Conservation (phyloP, 1,284 basidiomycete species). For the Afroboletus lepidellus region DNA sequence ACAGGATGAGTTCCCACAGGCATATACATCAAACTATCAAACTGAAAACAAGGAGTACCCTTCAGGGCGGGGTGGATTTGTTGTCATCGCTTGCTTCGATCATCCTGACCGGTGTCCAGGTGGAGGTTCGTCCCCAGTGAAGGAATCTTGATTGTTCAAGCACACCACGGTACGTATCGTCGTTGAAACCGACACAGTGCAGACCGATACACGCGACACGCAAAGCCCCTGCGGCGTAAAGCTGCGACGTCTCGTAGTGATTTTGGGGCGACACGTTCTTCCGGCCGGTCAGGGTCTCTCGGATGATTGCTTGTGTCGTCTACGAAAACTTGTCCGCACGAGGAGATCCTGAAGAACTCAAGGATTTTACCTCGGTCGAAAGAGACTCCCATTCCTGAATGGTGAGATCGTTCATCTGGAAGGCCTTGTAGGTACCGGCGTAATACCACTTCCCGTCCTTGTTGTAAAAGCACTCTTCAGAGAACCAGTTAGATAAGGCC, state of each 20-base stretch:
- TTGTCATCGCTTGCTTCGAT: constrained; percentile 15
- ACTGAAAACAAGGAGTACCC: background rate
- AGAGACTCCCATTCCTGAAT: constrained; percentile 66
- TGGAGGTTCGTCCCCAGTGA: constrained; percentile 39
- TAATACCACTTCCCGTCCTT: constrained; percentile 79
- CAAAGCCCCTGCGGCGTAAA: constrained; percentile 69
- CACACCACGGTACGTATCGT: constrained; percentile 55
- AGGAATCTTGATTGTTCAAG: constrained; percentile 54
- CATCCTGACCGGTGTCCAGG: constrained; percentile 15
- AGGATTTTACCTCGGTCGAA: constrained; percentile 51
- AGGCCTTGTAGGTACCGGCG: constrained; percentile 68
- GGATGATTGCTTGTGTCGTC: constrained; percentile 63
- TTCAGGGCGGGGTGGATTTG: constrained; percentile 12
- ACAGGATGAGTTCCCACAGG: constrained; percentile 2
- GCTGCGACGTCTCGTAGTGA: constrained; percentile 65
- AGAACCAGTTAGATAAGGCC: constrained; percentile 7
- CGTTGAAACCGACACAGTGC: constrained; percentile 73
- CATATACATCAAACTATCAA: background rate
- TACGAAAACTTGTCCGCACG: constrained; percentile 29
- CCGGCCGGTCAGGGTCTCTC: constrained; percentile 64
- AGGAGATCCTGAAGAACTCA: constrained; percentile 2
- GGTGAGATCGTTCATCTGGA: constrained; percentile 61
- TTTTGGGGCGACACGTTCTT: constrained; percentile 77
- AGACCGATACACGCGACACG: constrained; percentile 68
- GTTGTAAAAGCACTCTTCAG: constrained; percentile 71